These are phyloP conservation scores for Pestalotiopsis sp. DNA, from an alignment of 2,329 filamentous ascomycete genomes.

Conservation along the genomic window DNA sequence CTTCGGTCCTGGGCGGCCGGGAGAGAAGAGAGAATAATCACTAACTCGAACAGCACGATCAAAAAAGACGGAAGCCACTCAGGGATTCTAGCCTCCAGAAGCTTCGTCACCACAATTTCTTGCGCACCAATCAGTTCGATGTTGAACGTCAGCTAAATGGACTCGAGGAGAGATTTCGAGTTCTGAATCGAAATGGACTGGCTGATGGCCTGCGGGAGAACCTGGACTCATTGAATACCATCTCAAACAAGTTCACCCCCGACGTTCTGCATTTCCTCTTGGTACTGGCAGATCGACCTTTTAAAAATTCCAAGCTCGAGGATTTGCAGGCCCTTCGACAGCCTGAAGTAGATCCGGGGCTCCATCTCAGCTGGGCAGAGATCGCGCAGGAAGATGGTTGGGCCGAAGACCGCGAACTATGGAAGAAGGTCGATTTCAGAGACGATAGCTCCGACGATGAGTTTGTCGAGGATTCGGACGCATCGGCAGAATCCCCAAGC, in stretches of 20 bases:
- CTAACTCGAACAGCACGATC: slow-evolving; percentile 31
- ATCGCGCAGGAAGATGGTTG: slow-evolving; percentile 77
- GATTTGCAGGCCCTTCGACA: slow-evolving; percentile 59
- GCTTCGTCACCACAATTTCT: slow-evolving; percentile 57
- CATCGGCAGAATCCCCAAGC: slow-evolving; percentile 33
- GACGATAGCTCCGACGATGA: slow-evolving; percentile 68
- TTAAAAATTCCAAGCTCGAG: slow-evolving; percentile 66
- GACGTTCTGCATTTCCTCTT: slow-evolving; percentile 80
- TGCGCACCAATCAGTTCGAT: slow-evolving; percentile 76
- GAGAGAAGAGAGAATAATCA: slow-evolving; percentile 11
- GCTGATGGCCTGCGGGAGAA: slow-evolving; percentile 68
- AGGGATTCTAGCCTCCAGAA: slow-evolving; percentile 52
- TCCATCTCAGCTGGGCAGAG: slow-evolving; percentile 73
- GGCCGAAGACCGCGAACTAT: slow-evolving; percentile 66
- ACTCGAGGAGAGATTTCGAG: slow-evolving; percentile 82
- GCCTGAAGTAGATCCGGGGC: slow-evolving; percentile 43
- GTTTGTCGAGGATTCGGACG: slow-evolving; percentile 38
- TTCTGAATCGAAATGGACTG: slow-evolving; percentile 77
- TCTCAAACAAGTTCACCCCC: slow-evolving; percentile 67
- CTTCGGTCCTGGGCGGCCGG: background rate
- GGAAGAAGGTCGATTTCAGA: slow-evolving; percentile 68
- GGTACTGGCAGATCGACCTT: slow-evolving; percentile 79
- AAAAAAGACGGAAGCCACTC: slow-evolving; percentile 40
- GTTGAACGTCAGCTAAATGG: slow-evolving; percentile 66
- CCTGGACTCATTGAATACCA: slow-evolving; percentile 57